Base-by-base conservation (phyloP, 768 basidiomycete genomes). In the Gloeopeniophorella convolvens region DNA sequence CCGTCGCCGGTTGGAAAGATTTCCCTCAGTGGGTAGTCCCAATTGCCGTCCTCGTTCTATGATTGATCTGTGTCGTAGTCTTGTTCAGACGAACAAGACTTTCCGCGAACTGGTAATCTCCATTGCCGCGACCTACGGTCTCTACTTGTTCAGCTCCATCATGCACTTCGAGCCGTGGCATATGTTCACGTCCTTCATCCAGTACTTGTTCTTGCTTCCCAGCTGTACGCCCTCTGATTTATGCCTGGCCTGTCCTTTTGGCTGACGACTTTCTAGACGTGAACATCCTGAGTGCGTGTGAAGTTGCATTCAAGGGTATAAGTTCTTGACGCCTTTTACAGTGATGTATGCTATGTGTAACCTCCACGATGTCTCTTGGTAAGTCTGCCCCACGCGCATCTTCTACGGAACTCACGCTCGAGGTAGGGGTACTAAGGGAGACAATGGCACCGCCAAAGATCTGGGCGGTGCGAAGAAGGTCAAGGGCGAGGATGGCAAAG, bases 311-410 rank as follows among this genome's bases (percentile, higher is more conserved):
- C n/a, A n/a, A n/a, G n/a, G n/a, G n/a, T n/a, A n/a, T n/a, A n/a
- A n/a, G n/a, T 28, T 37, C 24, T 43, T 50, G 45, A 12, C 35
- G 5, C 12, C 18, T n/a, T 12, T 34, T 26, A 16, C 13, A 75
- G 79, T 93, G 80, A 94, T 90, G 77, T 94, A 94, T 63, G 89
- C 90, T 26, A 91, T 94, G 79, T 96, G 92, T 71, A 89, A 89
- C 64, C 63, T 89, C 58, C 89, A 92, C 66, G 89, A 92, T 63
- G 88, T 93, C 37, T 85, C 84, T 27, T 88, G 85, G 71, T 70
- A 56, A n/a, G 64, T 51, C 16, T 58, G 7, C 7, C 39, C 7
- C 11, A 20, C 12, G 15, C 16, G 32, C 23, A 18, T 37, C 33
- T 21, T 34, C 23, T 39, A 32, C 8, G 18, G 27, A 41, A 39